Evolutionary conservation across 306 rosid genomes (phyloP), one percentile per base, ranked within the genome.

Genomic region (Bauhinia variegata): DNA sequence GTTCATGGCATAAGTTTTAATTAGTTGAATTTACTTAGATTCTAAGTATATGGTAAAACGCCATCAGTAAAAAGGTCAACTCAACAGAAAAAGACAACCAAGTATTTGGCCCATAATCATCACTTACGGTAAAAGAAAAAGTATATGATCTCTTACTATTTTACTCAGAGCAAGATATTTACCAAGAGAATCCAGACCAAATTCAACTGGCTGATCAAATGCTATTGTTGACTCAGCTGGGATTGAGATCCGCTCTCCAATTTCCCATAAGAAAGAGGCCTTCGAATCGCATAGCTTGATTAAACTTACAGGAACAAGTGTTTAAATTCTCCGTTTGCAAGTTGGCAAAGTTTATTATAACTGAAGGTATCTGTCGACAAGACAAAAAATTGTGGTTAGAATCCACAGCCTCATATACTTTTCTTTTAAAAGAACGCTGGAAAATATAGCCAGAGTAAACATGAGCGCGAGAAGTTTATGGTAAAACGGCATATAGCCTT

Each of bases 341-440:
- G 90, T 81, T 69, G 87, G 74, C 96, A 88, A 28, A 93, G 90
- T 83, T 86, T 89, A 75, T 90, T 81, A 90, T 86, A 93, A 65
- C 74, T 67, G 60, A 77, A 36, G 11, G 74, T 68, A 71, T 93
- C 98, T 93, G 97, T 68, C 72, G 66, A 65, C 34, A 47, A 60
- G 28, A 7, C 8, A 1, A 56, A 60, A 53, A 50, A 33, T 43
- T 1, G 1, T 33, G 13, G 53, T 76, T 53, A 56, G 65, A 78
- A 55, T 14, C 13, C 68, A 46, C 19, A 54, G 56, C 49, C 38
- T 75, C 39, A 7, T 10, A 63, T 49, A 41, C 68, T 63, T 11
- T 5, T 17, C 36, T 14, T 55, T 73, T 30, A 72, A 11, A 66
- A 16, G 0, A 16, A 67, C 16, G 16, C 16, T 19, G 47, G 19